Percentiles rank a stretch among this genome's conserved stretches.
Evolutionary conservation across 176 grass and related monocot genomes (phyloP).

Genomic region (Dactylis glomerata): DNA sequence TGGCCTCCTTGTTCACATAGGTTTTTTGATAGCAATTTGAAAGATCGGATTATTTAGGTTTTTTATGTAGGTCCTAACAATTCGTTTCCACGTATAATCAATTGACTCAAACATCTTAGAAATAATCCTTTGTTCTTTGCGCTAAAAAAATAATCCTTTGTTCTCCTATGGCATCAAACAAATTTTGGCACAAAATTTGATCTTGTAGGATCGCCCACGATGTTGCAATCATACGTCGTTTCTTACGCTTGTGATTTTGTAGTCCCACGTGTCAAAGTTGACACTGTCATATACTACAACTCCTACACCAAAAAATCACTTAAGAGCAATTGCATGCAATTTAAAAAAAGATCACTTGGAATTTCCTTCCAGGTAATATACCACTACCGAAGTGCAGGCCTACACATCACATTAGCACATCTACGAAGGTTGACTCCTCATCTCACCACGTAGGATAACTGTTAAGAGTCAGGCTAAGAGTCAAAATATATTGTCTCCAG

Average conservation of each 20-base stretch:
- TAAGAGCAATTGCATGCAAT: neutral
- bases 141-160: no score
- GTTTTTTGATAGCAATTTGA: neutral
- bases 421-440: neutral
- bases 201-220: neutral
- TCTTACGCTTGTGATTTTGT: no score
- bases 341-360: neutral
- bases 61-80: neutral
- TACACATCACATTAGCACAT: neutral
- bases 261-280: no score
- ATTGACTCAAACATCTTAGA: no score
- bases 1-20: neutral
- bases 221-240: neutral
- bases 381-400: neutral
- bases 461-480: no score
- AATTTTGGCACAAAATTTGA: neutral
- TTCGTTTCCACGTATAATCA: neutral
- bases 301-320: neutral
- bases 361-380: neutral
- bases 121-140: no score
- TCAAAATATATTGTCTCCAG: no score
- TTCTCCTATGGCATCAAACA: no score
- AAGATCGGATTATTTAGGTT: neutral
- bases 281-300: no score
- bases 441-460: neutral